Percentiles rank a stretch among this genome's conserved stretches.
These are phyloP conservation scores for Kandelia obovata DNA, from an alignment of 345 rosid species.

Conservation along the genomic window DNA sequence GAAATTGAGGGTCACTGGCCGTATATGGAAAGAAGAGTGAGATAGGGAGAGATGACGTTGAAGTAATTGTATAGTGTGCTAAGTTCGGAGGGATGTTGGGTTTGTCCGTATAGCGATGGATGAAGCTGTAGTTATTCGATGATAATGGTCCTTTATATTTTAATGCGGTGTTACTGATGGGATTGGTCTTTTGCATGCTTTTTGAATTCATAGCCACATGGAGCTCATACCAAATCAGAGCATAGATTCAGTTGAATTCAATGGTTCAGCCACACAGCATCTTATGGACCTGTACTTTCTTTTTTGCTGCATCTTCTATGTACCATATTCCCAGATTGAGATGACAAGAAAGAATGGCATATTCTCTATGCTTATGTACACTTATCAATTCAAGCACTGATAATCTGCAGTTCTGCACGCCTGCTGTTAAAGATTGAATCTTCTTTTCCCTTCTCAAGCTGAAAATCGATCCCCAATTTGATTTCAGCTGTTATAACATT, in stretches of 20 bases:
- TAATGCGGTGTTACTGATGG: constrained; percentile 3
- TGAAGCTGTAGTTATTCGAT: constrained; percentile 15
- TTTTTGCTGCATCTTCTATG: neutral
- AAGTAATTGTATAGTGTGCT: constrained; percentile 24
- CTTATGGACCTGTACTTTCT: neutral
- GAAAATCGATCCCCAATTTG: too few species aligned
- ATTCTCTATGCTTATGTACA: neutral
- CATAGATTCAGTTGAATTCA: constrained; percentile 4
- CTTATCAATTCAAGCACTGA: too few species aligned
- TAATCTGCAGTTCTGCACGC: too few species aligned
- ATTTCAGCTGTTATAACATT: too few species aligned
- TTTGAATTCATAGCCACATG: neutral
- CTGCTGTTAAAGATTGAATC: too few species aligned
- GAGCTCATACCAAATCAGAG: neutral
- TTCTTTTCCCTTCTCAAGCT: too few species aligned
- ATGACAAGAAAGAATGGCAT: constrained; percentile 11
- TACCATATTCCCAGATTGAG: constrained; percentile 10
- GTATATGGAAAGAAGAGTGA: constrained; percentile 85
- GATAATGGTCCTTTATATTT: constrained; percentile 2
- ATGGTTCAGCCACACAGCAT: neutral
- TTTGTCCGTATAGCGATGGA: constrained; percentile 10
- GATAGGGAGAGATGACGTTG: neutral
- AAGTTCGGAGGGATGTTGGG: neutral
- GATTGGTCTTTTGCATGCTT: neutral
- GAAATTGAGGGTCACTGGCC: constrained; percentile 75